phyloP scores from a whole-genome alignment of 345 rosid species.

The Nephelium lappaceum region DNA sequence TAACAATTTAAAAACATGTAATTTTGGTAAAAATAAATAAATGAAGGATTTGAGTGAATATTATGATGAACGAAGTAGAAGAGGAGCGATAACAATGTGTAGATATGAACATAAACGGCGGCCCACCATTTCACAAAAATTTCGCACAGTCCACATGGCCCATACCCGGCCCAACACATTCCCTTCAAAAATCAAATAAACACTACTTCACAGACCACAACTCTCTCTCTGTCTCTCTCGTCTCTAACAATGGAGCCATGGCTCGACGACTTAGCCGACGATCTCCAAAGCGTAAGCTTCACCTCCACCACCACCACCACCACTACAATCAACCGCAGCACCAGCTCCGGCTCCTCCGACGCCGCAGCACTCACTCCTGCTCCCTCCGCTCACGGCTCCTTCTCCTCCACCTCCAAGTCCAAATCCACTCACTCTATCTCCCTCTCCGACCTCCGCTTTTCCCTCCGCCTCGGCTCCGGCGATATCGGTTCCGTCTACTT shows the following conservation, averaged over 20 bases:
- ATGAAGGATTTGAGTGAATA: not conserved
- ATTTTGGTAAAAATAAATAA: not conserved
- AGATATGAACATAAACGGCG: not conserved
- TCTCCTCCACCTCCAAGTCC: constrained; percentile 15
- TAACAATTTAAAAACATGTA: no score
- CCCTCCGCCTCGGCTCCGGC: constrained; percentile 86
- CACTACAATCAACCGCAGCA: constrained; percentile 73
- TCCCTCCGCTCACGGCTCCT: constrained; percentile 54
- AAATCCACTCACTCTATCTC: constrained; percentile 46
- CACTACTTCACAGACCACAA: not conserved
- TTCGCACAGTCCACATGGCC: not conserved
- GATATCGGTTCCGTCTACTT: constrained; percentile 93
- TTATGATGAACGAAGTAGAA: no score
- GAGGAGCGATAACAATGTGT: not conserved
- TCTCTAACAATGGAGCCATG: constrained; percentile 56
- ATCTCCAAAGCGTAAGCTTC: constrained; percentile 88
- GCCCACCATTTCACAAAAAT: not conserved
- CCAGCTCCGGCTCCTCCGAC: constrained; percentile 73
- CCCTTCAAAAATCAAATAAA: not conserved
- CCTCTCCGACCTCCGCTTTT: constrained; percentile 76
- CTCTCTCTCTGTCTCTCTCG: constrained; percentile 3
- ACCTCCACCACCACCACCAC: constrained; percentile 62
- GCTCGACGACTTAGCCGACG: constrained; percentile 83
- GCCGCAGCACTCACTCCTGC: constrained; percentile 75
- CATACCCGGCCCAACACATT: constrained; percentile 15